Evolutionary conservation across 305 asterid species (phyloP).

Genomic region (Fraxinus ornus): DNA sequence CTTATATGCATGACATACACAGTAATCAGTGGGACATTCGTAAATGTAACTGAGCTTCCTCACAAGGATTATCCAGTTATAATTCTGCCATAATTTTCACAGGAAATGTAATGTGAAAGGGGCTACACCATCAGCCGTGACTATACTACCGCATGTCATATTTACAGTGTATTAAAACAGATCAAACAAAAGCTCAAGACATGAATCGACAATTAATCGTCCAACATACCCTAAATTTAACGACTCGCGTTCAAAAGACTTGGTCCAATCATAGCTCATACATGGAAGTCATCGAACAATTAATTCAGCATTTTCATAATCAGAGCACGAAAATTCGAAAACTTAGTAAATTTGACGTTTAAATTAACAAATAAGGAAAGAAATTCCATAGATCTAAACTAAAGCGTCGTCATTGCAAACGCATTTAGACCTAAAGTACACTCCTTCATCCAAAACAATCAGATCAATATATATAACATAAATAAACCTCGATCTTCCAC

Average conservation of each 20-base stretch:
- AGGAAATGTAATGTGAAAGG: not conserved
- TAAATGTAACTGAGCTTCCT: not conserved
- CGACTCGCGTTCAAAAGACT: not conserved
- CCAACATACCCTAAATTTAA: not conserved
- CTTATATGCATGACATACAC: slow-evolving; percentile 5
- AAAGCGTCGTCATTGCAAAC: slow-evolving; percentile 8
- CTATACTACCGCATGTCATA: not conserved
- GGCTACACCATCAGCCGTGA: not conserved
- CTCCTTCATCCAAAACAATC: slow-evolving; percentile 14
- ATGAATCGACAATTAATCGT: not conserved
- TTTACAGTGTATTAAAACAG: not conserved
- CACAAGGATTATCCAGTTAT: not conserved
- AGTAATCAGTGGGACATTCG: not conserved
- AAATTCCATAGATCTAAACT: slow-evolving; percentile 43
- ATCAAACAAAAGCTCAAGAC: not conserved
- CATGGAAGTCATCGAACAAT: not conserved
- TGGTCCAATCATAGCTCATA: not conserved
- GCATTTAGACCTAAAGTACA: slow-evolving; percentile 11
- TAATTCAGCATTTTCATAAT: slow-evolving; percentile 6
- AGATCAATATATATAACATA: slow-evolving; percentile 27
- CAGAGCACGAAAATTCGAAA: not conserved
- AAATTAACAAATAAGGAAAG: not conserved
- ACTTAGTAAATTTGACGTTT: not conserved
- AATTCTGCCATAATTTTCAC: not conserved
- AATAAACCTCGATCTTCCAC: slow-evolving; percentile 14